Conservation (phyloP, 1,139 yeast species). For the Yamadazyma atlantica region DNA sequence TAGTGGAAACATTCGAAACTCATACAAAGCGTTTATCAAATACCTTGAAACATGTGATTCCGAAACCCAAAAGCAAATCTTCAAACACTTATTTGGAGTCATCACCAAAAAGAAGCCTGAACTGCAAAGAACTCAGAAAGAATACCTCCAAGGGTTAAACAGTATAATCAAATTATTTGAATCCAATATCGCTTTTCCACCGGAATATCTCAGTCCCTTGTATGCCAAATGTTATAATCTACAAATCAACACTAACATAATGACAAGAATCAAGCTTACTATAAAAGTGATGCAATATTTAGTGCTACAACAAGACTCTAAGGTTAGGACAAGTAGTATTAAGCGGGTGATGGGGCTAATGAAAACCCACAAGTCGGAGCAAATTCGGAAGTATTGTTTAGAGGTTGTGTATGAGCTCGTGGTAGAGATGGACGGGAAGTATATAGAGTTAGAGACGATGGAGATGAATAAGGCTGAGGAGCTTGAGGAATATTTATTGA, state of each 20-base stretch:
- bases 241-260: slow-evolving; percentile 47
- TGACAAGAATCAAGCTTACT: slow-evolving; percentile 30
- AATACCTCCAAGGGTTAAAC: slow-evolving; percentile 17
- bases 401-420: slow-evolving; percentile 12
- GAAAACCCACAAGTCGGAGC: slow-evolving; percentile 27
- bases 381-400: slow-evolving; percentile 27
- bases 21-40: slow-evolving; percentile 42
- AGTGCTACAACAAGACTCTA: slow-evolving; percentile 11
- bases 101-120: slow-evolving; percentile 16
- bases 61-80: slow-evolving; percentile 7
- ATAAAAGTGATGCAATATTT: slow-evolving; percentile 39
- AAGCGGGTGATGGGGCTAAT: slow-evolving; percentile 31
- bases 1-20: slow-evolving; percentile 43
- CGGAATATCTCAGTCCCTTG: slow-evolving; percentile 39
- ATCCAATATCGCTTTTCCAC: slow-evolving; percentile 16
- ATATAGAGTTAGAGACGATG: slow-evolving; percentile 7
- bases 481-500: slow-evolving; percentile 7
- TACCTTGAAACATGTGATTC: slow-evolving; percentile 24
- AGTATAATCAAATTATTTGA: slow-evolving; percentile 42
- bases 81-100: slow-evolving; percentile 15
- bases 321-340: slow-evolving; percentile 14
- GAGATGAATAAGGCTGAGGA: slow-evolving; percentile 4
- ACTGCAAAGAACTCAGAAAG: slow-evolving; percentile 11
- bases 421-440: slow-evolving; percentile 6
- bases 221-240: slow-evolving; percentile 57